Evolutionary conservation across 2,329 filamentous ascomycete species (phyloP).

Genomic region (Aspergillus phoenicis): DNA sequence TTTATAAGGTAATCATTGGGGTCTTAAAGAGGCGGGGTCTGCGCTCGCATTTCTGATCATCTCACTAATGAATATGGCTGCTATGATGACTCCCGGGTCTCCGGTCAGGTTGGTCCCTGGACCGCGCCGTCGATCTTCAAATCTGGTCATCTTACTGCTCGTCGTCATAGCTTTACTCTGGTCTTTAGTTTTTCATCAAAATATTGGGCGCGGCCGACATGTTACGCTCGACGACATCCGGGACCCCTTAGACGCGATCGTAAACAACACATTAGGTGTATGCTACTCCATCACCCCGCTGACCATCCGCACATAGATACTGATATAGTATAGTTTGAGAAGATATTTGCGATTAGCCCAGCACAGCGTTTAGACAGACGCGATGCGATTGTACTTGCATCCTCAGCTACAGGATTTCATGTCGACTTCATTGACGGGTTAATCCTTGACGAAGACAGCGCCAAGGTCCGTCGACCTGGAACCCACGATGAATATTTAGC

Average conservation of each 20-base stretch:
- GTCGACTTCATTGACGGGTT: not conserved
- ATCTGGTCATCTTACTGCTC: not conserved
- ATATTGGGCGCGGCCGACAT: not conserved
- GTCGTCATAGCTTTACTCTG: not conserved
- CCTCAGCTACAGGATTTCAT: not conserved
- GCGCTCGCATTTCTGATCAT: not conserved
- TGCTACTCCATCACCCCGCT: too few relatives aligned
- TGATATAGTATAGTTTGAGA: not conserved
- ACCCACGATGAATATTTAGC: not conserved
- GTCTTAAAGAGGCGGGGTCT: not conserved
- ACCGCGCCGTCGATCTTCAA: not conserved
- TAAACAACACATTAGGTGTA: not conserved
- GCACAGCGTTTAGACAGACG: not conserved
- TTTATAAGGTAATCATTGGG: not conserved
- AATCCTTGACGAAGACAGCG: not conserved
- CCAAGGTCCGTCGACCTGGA: not conserved
- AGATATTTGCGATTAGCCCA: not conserved
- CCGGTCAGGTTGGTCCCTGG: not conserved
- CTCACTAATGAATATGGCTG: not conserved
- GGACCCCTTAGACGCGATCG: not conserved
- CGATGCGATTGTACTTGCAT: not conserved
- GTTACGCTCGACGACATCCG: not conserved
- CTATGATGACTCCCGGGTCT: not conserved
- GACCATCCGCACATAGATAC: too few relatives aligned
- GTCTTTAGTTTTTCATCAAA: not conserved